Base-by-base conservation (phyloP, 2,329 filamentous ascomycete genomes). In the Ascochyta fabae region DNA sequence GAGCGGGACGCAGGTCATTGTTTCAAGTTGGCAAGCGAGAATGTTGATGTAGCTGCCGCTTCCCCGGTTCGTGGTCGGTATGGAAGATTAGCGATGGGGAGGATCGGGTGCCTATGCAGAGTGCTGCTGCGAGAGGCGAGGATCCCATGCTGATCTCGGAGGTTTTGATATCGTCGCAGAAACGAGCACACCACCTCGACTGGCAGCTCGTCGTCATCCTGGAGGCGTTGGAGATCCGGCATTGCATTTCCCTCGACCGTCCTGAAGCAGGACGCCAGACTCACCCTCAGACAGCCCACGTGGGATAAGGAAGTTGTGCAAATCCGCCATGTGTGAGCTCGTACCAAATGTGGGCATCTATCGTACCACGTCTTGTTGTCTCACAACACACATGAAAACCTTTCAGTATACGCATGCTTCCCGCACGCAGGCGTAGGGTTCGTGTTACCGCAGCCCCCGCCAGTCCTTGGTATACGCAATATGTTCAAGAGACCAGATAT, bases 241-340 rank as follows among this genome's bases (percentile, higher is more conserved):
- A 10, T 16, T 47, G 22, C 31, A n/a, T 26, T 47, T 16, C 5
- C 42, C 41, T 26, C 13, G 6, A 27, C 12, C 19, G 19, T 23
- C 47, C 40, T 42, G 35, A 51, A 47, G 43, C 46, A 16, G 46
- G 35, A 48, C 38, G 38, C 39, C 43, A 34, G 39, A 40, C 42
- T 48, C 43, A 50, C 29, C 23, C 22, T 52, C 42, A 43, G 29
- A 53, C 48, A 33, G 36, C 31, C 42, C 42, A 41, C 38, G 43
- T 26, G 24, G 19, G 35, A 16, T 22, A 13, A 48, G 24, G 3
- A 7, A 49, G 59, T 61, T 13, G 27, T 56, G 58, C 59, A 41
- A 54, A 44, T 48, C 46, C 55, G 59, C 56, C 61, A 62, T 64
- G 56, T 61, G 49, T 45, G 42, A 45, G 24, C 24, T 52, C 48